Conservation (phyloP, 2,329 filamentous ascomycete genomes). For the Colletotrichum sp. region DNA sequence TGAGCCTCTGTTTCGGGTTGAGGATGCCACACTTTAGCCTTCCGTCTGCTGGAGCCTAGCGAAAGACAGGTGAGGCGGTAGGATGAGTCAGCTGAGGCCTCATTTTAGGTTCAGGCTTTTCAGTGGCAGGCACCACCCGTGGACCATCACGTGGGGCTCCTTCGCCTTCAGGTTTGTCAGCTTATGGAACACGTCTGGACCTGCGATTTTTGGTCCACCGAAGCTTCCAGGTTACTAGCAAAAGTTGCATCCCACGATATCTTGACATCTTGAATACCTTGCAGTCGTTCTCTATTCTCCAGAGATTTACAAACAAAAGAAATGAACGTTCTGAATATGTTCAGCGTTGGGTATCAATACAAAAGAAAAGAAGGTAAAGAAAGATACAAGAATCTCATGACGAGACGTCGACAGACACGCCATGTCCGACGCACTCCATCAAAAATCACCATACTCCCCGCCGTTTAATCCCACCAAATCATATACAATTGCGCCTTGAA, state of each 20-base stretch:
- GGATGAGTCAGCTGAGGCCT: constrained; percentile 13
- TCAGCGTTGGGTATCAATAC: constrained; percentile 1
- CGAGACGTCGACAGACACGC: neutral
- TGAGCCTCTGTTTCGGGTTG: constrained; percentile 10
- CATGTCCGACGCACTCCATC: neutral
- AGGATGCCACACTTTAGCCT: neutral
- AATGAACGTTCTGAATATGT: neutral
- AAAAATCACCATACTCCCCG: neutral
- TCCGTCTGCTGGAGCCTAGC: neutral
- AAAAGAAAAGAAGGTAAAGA: neutral
- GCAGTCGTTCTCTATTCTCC: neutral
- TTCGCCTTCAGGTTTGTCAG: neutral
- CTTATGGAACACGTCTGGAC: neutral
- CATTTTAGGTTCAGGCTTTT: neutral
- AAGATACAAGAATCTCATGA: neutral
- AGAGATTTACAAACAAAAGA: neutral
- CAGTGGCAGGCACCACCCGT: neutral
- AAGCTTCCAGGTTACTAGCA: neutral
- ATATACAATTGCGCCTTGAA: neutral
- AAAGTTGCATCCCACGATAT: neutral
- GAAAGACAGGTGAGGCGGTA: neutral
- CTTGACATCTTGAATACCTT: neutral
- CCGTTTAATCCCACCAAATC: neutral
- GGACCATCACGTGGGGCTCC: neutral
- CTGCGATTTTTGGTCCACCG: neutral